A percentile compares a stretch with the other conserved stretches of the same genome.
phyloP scores from a whole-genome alignment of 202 grass and related monocot species.

The Zizania palustris region DNA sequence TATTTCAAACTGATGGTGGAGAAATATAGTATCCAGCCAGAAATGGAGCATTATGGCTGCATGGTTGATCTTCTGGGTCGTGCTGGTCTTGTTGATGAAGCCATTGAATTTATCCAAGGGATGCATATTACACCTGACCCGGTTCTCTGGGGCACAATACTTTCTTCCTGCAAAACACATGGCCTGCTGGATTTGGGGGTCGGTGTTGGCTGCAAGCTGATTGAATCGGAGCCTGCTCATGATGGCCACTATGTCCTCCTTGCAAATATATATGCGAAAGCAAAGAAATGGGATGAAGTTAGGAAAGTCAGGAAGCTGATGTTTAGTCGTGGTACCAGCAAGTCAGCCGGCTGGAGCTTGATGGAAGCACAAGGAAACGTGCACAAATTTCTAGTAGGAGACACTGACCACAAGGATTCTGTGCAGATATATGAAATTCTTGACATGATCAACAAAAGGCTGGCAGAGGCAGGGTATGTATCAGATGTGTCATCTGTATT shows the following conservation, averaged over 20 bases:
- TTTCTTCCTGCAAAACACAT: constrained; percentile 64
- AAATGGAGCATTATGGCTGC: constrained; percentile 76
- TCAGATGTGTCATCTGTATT: constrained; percentile 69
- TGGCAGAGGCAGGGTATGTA: constrained; percentile 66
- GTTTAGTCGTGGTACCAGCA: constrained; percentile 62
- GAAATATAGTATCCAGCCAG: constrained; percentile 54
- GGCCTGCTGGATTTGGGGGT: constrained; percentile 53
- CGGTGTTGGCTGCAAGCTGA: constrained; percentile 57
- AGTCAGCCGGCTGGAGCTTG: constrained; percentile 80
- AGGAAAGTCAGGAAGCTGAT: constrained; percentile 65
- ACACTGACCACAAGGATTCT: constrained; percentile 63
- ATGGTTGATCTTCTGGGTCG: constrained; percentile 68
- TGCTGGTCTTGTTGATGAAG: constrained; percentile 57
- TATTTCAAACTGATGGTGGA: constrained; percentile 57
- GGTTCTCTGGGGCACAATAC: constrained; percentile 64
- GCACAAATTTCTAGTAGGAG: constrained; percentile 74
- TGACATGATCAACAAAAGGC: constrained; percentile 56
- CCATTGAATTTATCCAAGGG: constrained; percentile 62
- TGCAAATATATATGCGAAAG: constrained; percentile 59
- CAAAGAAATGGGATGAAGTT: constrained; percentile 68
- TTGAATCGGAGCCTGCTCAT: constrained; percentile 63
- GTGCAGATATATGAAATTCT: constrained; percentile 59
- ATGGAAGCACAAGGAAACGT: constrained; percentile 62
- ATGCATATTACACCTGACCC: constrained; percentile 63
- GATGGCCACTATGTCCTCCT: constrained; percentile 75